Evolutionary conservation across 1,284 basidiomycete species (phyloP), one percentile per base, ranked within the genome.

Genomic region (Sparassis latifolia): DNA sequence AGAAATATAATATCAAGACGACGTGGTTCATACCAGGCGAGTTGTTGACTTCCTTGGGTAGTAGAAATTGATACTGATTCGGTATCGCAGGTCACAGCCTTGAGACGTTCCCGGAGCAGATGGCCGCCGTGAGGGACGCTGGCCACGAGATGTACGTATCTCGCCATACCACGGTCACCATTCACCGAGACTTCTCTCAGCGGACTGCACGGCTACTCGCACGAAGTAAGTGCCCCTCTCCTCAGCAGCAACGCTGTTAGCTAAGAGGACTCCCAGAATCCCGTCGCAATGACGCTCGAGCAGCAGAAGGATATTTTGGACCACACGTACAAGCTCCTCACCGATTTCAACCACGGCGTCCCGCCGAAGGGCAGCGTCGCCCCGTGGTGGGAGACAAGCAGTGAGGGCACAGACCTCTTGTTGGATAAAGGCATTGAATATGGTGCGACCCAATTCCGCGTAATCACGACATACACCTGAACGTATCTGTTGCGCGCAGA

Each of bases 341-440:
- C 86, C 3, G 70, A 78, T 4, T 89, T 91, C 63, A 84, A 82
- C 61, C 72, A 80, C 50, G 80, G 80, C n/a, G 69, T 79, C 29
- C 74, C 84, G 12, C 87, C 87, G 1, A 78, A 79, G 61, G 80
- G 82, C 10, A 73, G 73, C 50, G 84, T 89, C 35, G 85, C 86
- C 6, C 84, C 86, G 0, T 90, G 86, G 85, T 91, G 86, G 85
- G 87, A 91, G 64, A 81, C 79, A 1, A 84, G 79, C 67, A 79
- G 77, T 52, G 86, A 88, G 64, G 81, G 81, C 1, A 81, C 79
- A 0, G 68, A 79, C n/a, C 70, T 90, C 31, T 68, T 90, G 20
- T 73, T 89, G 12, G 80, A 85, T 28, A 85, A 86, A 60, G 88
- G 88, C 0, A 82, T 91, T 42, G 75, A 84, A 67, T 89, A 89